Conservation (phyloP, 2,329 filamentous ascomycete species). For the Myriosclerotinia duriaeana region DNA sequence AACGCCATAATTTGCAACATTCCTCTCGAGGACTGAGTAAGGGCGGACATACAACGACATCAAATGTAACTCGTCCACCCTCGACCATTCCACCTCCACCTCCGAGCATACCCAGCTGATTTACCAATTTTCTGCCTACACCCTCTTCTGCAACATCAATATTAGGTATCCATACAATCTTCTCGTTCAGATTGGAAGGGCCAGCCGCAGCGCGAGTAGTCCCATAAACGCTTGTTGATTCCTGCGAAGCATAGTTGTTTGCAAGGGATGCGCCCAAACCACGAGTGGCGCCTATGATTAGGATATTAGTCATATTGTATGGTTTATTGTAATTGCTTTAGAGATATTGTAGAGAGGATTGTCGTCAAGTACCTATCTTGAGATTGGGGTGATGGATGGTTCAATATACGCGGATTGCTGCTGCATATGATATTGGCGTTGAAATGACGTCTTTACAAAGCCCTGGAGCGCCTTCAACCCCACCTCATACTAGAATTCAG, state of each 20-base stretch:
- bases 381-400: neutral
- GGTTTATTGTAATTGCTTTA: neutral
- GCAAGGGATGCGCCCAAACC: slow-evolving; percentile 64
- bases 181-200: slow-evolving; percentile 45
- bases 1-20: neutral
- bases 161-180: slow-evolving; percentile 56
- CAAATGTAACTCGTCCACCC: slow-evolving; percentile 43
- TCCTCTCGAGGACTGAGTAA: neutral
- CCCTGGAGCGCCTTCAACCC: neutral
- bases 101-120: slow-evolving; percentile 44
- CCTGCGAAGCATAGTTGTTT: slow-evolving; percentile 54
- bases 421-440: neutral
- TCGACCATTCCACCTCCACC: slow-evolving; percentile 35
- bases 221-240: slow-evolving; percentile 54
- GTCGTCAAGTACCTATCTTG: neutral
- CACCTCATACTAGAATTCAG: neutral
- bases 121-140: slow-evolving; percentile 50
- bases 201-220: slow-evolving; percentile 53
- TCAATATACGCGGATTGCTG: neutral
- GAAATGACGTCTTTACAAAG: slow-evolving; percentile 8
- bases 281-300: slow-evolving; percentile 67
- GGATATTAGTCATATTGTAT: slow-evolving; percentile 41
- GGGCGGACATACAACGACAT: slow-evolving; percentile 46
- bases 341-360: neutral
- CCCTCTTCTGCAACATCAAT: slow-evolving; percentile 55